phyloP scores from a whole-genome alignment of 352 stramenopile species.

The Globisporangium mamillatum region DNA sequence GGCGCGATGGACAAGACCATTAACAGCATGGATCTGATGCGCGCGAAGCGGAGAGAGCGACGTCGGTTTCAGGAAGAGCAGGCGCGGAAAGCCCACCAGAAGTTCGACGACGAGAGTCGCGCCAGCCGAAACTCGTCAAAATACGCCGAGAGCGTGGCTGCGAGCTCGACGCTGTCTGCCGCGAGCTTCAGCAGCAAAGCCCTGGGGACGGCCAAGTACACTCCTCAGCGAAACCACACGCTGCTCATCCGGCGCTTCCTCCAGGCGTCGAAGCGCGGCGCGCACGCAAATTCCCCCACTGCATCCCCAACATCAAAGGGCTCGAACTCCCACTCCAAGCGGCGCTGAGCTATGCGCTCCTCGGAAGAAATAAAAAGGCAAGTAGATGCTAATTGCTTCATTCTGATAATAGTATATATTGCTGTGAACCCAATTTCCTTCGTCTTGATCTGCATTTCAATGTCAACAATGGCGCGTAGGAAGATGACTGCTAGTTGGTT shows the following conservation, averaged over 20 bases:
- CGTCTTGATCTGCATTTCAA: too few species aligned
- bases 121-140: constrained; percentile 16
- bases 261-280: constrained; percentile 29
- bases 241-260: constrained; percentile 60
- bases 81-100: background rate
- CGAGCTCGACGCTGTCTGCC: constrained; percentile 22
- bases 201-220: constrained; percentile 56
- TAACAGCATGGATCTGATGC: constrained; percentile 13
- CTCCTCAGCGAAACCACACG: constrained; percentile 45
- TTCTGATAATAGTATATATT: background rate
- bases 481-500: too few species aligned
- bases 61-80: constrained; percentile 14
- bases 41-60: constrained; percentile 4
- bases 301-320: background rate
- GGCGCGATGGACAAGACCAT: constrained; percentile 8
- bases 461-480: too few species aligned
- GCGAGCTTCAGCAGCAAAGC: constrained; percentile 16
- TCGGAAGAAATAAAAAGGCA: background rate
- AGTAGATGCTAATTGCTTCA: constrained; percentile 4
- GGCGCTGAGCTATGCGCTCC: background rate
- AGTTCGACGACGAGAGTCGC: constrained; percentile 20
- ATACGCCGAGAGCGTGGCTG: constrained; percentile 31
- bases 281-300: background rate
- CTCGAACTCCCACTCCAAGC: constrained; percentile 4
- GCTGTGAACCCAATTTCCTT: too few species aligned